Evolutionary conservation across 2,329 filamentous ascomycete genomes (phyloP), one percentile per base, ranked within the genome.

Genomic region (Trichothecium roseum): DNA sequence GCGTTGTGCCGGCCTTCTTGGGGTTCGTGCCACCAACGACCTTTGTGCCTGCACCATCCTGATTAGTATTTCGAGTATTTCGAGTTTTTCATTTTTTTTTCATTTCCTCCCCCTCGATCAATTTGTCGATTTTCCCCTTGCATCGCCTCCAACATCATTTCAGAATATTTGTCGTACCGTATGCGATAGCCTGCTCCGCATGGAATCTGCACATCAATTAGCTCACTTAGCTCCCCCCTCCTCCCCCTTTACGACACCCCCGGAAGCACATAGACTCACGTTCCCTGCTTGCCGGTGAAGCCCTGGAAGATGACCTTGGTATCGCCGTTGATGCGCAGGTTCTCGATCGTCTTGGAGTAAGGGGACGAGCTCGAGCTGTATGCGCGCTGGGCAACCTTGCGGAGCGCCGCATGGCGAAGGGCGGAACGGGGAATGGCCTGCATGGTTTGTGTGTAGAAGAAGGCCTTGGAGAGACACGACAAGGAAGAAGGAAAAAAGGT

Each of bases 21-120:
- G 91, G 91, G 72, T 96, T 96, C 56, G 89, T 96, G 58, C 91
- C 91, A 62, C 91, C 91, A 48, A 98, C 87, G 48, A 98, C 86
- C 61, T 94, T 89, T 53, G 91, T 98, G 61, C 89, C 86, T 93
- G 30, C 29, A n/a, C 16, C 10, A 18, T n/a, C 13, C 3, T 24
- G 16, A 24, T 32, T 24, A 24, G 20, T 24, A 24, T 24, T 6
- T 24, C 20, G 20, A 32, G 32, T 33, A 28, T 18, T 27, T 13
- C 33, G 35, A 35, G 36, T 27, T 28, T 30, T 13, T 30, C 30
- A 8, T 24, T 24, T 24, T 24, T 24, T n/a, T n/a, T n/a, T n/a
- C n/a, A n/a, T n/a, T n/a, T n/a, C n/a, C n/a, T n/a, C n/a, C n/a
- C n/a, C n/a, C n/a, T n/a, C n/a, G n/a, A n/a, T n/a, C n/a, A n/a